Percentiles rank a stretch among this genome's conserved stretches.
Evolutionary conservation across 2,329 filamentous ascomycete genomes (phyloP).

Genomic region (Ophiobolus disseminans): DNA sequence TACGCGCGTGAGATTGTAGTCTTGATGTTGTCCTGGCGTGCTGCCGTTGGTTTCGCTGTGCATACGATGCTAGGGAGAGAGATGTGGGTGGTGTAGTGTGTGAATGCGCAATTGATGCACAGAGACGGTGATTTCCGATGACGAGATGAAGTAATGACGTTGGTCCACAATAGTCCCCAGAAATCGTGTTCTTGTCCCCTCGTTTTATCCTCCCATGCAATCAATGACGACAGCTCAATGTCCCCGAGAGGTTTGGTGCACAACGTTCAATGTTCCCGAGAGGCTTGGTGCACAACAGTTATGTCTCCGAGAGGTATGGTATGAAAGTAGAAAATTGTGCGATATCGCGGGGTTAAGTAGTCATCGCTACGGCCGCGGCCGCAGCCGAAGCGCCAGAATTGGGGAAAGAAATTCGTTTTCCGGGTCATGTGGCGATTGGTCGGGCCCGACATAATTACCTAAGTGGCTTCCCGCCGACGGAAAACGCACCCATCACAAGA

Average conservation of each 20-base stretch:
- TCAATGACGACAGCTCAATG: conserved; percentile 12
- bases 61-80: conserved; percentile 29
- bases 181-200: neutral
- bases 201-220: conserved; percentile 5
- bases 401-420: conserved; percentile 4
- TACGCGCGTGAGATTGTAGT: conserved; percentile 28
- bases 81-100: conserved; percentile 2
- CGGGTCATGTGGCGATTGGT: neutral
- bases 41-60: conserved; percentile 51
- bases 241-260: neutral
- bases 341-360: conserved; percentile 21
- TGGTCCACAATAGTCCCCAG: conserved; percentile 1
- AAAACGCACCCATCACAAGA: too few relatives aligned
- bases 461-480: too few relatives aligned
- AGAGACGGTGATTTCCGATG: neutral
- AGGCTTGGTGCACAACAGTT: neutral
- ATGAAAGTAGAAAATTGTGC: conserved; percentile 2
- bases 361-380: conserved; percentile 17
- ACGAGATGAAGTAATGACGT: neutral
- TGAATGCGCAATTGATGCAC: conserved; percentile 2
- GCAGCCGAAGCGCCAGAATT: conserved; percentile 32
- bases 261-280: neutral
- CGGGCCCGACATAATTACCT: conserved; percentile 10
- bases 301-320: conserved; percentile 17
- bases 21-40: conserved; percentile 52